Conservation (phyloP, 2,329 filamentous ascomycete genomes). For the Aspergillus brunneoviolaceus region DNA sequence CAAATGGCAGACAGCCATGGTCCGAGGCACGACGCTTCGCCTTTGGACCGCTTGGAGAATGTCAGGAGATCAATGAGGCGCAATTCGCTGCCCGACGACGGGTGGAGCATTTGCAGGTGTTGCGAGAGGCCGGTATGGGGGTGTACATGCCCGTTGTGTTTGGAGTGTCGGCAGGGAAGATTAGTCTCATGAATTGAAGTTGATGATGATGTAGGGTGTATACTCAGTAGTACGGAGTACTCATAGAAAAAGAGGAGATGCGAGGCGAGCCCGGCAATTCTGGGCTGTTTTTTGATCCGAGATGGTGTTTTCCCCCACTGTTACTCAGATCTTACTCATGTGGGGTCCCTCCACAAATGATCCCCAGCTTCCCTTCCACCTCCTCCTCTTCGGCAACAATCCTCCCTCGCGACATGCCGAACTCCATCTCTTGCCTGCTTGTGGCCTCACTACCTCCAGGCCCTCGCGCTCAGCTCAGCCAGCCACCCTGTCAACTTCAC, state of each 20-base stretch:
- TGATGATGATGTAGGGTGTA: background rate
- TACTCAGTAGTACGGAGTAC: too few species aligned
- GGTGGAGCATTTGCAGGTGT: slow-evolving; percentile 29
- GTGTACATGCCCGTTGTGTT: slow-evolving; percentile 33
- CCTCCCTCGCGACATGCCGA: slow-evolving; percentile 26
- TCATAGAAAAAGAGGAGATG: background rate
- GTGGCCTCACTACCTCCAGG: background rate
- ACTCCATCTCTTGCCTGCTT: background rate
- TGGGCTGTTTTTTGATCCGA: background rate
- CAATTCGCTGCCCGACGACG: slow-evolving; percentile 38
- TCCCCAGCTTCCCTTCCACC: background rate
- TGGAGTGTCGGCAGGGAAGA: slow-evolving; percentile 41
- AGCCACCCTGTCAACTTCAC: background rate
- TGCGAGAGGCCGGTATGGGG: slow-evolving; percentile 30
- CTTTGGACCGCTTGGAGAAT: slow-evolving; percentile 43
- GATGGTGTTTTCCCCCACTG: slow-evolving; percentile 12
- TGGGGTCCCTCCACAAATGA: slow-evolving; percentile 26
- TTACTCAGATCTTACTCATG: slow-evolving; percentile 37
- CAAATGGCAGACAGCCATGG: slow-evolving; percentile 42
- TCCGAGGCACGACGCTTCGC: slow-evolving; percentile 30
- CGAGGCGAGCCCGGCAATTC: background rate
- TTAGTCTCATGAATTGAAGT: slow-evolving; percentile 42
- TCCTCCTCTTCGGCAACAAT: slow-evolving; percentile 24
- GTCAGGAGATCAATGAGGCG: slow-evolving; percentile 30
- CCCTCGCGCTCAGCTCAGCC: background rate